These are phyloP conservation scores for Eustoma russellianum DNA, from an alignment of 257 asterid genomes.

Conservation along the genomic window DNA sequence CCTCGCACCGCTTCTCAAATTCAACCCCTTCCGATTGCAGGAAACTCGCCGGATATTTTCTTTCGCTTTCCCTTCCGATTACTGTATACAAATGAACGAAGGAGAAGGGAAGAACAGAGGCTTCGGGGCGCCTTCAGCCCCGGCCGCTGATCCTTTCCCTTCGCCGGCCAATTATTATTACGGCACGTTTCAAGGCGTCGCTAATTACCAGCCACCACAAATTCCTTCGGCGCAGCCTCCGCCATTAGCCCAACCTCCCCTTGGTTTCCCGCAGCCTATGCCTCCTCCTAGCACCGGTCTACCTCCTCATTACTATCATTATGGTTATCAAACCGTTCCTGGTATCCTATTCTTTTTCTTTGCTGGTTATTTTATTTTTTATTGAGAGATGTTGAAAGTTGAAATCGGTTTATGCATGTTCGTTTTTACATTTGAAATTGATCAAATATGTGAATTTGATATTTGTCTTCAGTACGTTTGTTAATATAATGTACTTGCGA, in stretches of 20 bases:
- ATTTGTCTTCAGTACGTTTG: too few species aligned
- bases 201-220: slow-evolving; percentile 51
- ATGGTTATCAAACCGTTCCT: slow-evolving; percentile 58
- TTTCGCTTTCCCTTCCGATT: slow-evolving; percentile 1
- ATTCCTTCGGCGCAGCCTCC: slow-evolving; percentile 36
- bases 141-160: slow-evolving; percentile 23
- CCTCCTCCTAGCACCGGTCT: slow-evolving; percentile 42
- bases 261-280: slow-evolving; percentile 80
- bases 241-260: slow-evolving; percentile 43
- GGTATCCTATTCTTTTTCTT: slow-evolving; percentile 24
- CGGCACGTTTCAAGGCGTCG: slow-evolving; percentile 94
- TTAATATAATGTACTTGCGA: too few species aligned
- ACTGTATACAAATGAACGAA: slow-evolving; percentile 27
- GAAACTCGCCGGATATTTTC: too few species aligned
- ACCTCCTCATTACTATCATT: slow-evolving; percentile 46
- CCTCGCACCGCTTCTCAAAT: too few species aligned
- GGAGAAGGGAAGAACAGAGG: slow-evolving; percentile 42
- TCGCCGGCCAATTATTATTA: slow-evolving; percentile 38
- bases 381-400: too few species aligned
- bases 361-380: too few species aligned
- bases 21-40: too few species aligned
- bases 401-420: too few species aligned
- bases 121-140: slow-evolving; percentile 10
- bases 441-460: too few species aligned
- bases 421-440: too few species aligned